Evolutionary conservation across 2,329 filamentous ascomycete genomes (phyloP).

Genomic region (Colletotrichum musicola): DNA sequence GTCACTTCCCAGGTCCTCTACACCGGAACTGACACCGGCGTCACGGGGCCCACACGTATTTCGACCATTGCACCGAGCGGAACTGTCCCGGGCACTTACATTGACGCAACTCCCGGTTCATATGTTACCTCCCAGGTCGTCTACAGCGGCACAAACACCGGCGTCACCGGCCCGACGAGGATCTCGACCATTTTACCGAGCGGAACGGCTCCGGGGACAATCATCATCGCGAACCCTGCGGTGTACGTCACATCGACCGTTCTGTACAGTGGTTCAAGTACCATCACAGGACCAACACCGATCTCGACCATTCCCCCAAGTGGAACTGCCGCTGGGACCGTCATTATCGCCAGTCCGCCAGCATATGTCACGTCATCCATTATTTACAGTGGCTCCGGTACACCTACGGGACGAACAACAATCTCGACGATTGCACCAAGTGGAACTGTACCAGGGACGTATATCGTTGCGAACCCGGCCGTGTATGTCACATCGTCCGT

Average conservation of each 20-base stretch:
- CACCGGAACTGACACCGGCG: constrained; percentile 22
- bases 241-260: constrained; percentile 3
- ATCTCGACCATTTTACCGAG: constrained; percentile 22
- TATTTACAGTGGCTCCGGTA: neutral
- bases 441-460: constrained; percentile 16
- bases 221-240: constrained; percentile 16
- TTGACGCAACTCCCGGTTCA: constrained; percentile 23
- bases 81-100: constrained; percentile 15
- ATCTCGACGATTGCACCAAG: constrained; percentile 26
- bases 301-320: neutral
- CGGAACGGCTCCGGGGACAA: constrained; percentile 24
- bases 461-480: constrained; percentile 21
- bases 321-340: constrained; percentile 25
- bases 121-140: constrained; percentile 26
- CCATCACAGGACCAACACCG: neutral
- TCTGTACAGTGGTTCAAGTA: constrained; percentile 1
- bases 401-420: constrained; percentile 2
- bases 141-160: constrained; percentile 2
- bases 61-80: constrained; percentile 33
- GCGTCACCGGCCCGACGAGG: constrained; percentile 17
- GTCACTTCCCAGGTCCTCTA: constrained; percentile 30
- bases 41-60: constrained; percentile 19
- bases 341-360: constrained; percentile 11
- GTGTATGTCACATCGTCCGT: constrained; percentile 23
- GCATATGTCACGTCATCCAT: neutral